phyloP scores from a whole-genome alignment of 768 basidiomycete genomes.

The Boletus speciosus region DNA sequence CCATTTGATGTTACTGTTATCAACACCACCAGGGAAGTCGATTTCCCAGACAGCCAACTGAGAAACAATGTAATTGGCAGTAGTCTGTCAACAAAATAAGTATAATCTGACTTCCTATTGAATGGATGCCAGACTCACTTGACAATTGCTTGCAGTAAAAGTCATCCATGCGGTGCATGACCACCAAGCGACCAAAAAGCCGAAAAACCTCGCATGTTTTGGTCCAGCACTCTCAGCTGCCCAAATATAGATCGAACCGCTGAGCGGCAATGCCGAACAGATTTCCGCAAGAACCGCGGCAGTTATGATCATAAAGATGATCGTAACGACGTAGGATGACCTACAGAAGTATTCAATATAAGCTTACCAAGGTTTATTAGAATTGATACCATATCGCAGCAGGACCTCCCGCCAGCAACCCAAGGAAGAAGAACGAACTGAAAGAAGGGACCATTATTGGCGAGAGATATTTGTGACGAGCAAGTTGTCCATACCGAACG shows the following conservation, averaged over 20 bases:
- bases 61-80: slow-evolving; percentile 88
- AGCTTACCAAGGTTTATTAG: background rate
- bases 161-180: slow-evolving; percentile 96
- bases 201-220: slow-evolving; percentile 81
- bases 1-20: slow-evolving; percentile 74
- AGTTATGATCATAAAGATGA: slow-evolving; percentile 85
- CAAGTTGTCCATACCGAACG: slow-evolving; percentile 51
- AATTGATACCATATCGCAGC: slow-evolving; percentile 70
- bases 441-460: background rate
- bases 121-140: slow-evolving; percentile 43
- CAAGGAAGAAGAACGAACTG: slow-evolving; percentile 77
- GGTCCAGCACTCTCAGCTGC: slow-evolving; percentile 89
- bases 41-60: slow-evolving; percentile 77
- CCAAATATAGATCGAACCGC: slow-evolving; percentile 94
- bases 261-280: slow-evolving; percentile 82
- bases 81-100: slow-evolving; percentile 47
- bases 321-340: slow-evolving; percentile 81
- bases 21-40: slow-evolving; percentile 77
- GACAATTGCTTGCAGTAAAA: slow-evolving; percentile 83
- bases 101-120: background rate
- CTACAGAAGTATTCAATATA: slow-evolving; percentile 38
- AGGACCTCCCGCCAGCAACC: slow-evolving; percentile 81
- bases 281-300: slow-evolving; percentile 86
- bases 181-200: slow-evolving; percentile 93
- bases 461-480: background rate